Percentiles rank a stretch among this genome's conserved stretches.
Evolutionary conservation across 2,329 filamentous ascomycete genomes (phyloP).

Genomic region (Acrocalymma vagum): DNA sequence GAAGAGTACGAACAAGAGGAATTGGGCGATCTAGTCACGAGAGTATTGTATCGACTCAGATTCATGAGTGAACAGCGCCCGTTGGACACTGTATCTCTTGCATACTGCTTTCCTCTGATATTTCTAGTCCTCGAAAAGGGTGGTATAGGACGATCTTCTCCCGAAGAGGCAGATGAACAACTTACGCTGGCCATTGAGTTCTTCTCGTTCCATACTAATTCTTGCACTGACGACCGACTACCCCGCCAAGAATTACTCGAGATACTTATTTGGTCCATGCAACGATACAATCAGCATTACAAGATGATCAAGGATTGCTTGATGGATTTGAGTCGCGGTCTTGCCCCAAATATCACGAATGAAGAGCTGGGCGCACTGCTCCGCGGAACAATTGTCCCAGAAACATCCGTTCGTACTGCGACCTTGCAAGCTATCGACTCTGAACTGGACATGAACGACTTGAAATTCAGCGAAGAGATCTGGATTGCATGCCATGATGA

Average conservation of each 20-base stretch:
- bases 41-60: conserved; percentile 87
- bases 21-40: conserved; percentile 81
- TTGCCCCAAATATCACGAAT: conserved; percentile 80
- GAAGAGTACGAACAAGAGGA: conserved; percentile 78
- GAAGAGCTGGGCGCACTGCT: conserved; percentile 80
- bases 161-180: conserved; percentile 88
- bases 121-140: conserved; percentile 81
- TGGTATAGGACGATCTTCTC: conserved; percentile 72
- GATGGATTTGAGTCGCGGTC: conserved; percentile 81
- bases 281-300: conserved; percentile 90
- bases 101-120: conserved; percentile 85
- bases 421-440: conserved; percentile 89
- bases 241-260: conserved; percentile 78
- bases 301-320: conserved; percentile 94
- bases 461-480: conserved; percentile 86
- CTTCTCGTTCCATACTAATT: conserved; percentile 84
- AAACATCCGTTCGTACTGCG: conserved; percentile 81
- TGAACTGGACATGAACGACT: conserved; percentile 89
- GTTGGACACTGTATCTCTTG: conserved; percentile 86
- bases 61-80: conserved; percentile 94
- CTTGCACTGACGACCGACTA: conserved; percentile 77
- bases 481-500: conserved; percentile 96
- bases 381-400: conserved; percentile 78
- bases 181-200: conserved; percentile 89
- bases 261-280: conserved; percentile 81